These are phyloP conservation scores for Nothophaeocryptopus gaeumannii DNA, from an alignment of 2,329 filamentous ascomycete species.

Conservation along the genomic window DNA sequence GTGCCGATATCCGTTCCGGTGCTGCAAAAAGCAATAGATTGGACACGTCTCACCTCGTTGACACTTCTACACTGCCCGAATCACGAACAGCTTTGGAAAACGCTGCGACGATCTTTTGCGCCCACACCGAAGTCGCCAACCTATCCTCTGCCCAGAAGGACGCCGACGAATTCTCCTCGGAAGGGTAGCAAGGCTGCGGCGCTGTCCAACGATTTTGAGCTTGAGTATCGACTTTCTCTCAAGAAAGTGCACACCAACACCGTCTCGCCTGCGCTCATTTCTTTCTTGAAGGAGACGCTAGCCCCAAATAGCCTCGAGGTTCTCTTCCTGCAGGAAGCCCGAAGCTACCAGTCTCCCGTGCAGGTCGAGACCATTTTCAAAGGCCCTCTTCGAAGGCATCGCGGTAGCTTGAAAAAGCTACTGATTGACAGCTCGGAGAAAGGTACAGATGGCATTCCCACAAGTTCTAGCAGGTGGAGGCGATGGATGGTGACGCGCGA, in stretches of 20 bases:
- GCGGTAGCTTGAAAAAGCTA: constrained; percentile 66
- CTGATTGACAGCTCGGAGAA: constrained; percentile 68
- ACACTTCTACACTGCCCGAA: constrained; percentile 72
- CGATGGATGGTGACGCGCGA: constrained; percentile 71
- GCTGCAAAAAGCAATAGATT: constrained; percentile 70
- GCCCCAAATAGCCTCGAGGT: constrained; percentile 77
- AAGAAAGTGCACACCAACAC: constrained; percentile 74
- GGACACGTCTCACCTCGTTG: constrained; percentile 66
- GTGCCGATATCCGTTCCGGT: constrained; percentile 70
- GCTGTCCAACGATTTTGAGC: constrained; percentile 20
- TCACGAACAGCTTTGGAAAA: constrained; percentile 73
- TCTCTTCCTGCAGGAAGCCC: constrained; percentile 70
- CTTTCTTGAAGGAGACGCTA: constrained; percentile 73
- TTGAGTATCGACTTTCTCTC: constrained; percentile 61
- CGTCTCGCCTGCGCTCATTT: constrained; percentile 65
- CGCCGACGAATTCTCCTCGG: constrained; percentile 31
- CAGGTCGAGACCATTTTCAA: constrained; percentile 69
- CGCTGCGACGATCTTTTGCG: constrained; percentile 57
- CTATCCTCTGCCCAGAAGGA: constrained; percentile 37
- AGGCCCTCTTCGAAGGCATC: constrained; percentile 67
- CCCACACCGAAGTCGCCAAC: constrained; percentile 37
- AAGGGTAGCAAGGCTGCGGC: constrained; percentile 20
- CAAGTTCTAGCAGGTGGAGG: constrained; percentile 53
- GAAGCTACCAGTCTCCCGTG: constrained; percentile 56
- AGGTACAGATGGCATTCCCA: constrained; percentile 42